A percentile compares a stretch with the other conserved stretches of the same genome.
phyloP scores from a whole-genome alignment of 2,329 filamentous ascomycete genomes.

The Phialemoniopsis sp. region DNA sequence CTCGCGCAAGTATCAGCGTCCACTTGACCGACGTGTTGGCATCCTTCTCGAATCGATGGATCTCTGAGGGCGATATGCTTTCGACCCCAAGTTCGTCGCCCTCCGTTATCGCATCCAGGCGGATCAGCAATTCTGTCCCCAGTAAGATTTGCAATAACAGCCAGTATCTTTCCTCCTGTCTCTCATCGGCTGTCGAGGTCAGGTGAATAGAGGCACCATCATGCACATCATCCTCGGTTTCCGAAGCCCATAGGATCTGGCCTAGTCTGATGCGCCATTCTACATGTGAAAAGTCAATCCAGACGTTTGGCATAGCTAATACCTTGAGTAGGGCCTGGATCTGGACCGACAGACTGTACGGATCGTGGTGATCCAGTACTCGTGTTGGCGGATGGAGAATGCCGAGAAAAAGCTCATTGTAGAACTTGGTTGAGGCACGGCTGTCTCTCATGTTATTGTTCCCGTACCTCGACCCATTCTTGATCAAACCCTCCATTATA shows the following conservation, averaged over 20 bases:
- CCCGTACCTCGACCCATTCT: constrained; percentile 51
- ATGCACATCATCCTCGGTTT: constrained; percentile 41
- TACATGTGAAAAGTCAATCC: constrained; percentile 71
- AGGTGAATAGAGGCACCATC: constrained; percentile 49
- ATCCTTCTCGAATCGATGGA: constrained; percentile 57
- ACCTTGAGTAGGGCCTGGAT: constrained; percentile 65
- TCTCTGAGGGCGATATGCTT: constrained; percentile 49
- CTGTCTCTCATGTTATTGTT: constrained; percentile 45
- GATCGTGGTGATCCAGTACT: constrained; percentile 53
- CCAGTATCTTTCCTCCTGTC: constrained; percentile 63
- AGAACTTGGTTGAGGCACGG: constrained; percentile 50
- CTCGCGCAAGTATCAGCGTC: constrained; percentile 60
- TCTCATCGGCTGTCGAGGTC: constrained; percentile 41
- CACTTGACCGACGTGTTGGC: constrained; percentile 61
- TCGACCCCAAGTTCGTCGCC: constrained; percentile 52
- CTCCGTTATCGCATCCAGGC: constrained; percentile 59
- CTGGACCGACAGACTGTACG: constrained; percentile 63
- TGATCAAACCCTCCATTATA: constrained; percentile 55
- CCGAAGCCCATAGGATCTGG: constrained; percentile 58
- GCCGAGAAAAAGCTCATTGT: constrained; percentile 58
- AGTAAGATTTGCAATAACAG: constrained; percentile 62
- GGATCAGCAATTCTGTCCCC: constrained; percentile 60
- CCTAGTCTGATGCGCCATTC: constrained; percentile 73
- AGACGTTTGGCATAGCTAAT: constrained; percentile 61
- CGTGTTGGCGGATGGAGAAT: constrained; percentile 54